Conservation (phyloP, 2,329 filamentous ascomycete genomes). For the Pseudocercospora eumusae region DNA sequence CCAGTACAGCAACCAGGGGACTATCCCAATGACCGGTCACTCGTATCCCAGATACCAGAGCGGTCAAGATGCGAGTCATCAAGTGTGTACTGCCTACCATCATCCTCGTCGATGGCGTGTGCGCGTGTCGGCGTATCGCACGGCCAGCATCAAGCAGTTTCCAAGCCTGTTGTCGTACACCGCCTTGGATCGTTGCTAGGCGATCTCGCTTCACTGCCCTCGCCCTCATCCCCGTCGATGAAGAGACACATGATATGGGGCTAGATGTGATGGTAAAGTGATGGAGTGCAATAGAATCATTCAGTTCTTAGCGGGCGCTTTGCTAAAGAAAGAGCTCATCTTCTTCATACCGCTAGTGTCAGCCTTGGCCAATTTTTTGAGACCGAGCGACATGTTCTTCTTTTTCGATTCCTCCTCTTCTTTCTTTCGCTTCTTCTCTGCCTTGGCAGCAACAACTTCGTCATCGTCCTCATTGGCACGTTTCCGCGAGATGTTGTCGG, state of each 20-base stretch:
- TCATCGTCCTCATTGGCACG: conserved; percentile 60
- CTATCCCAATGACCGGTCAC: background rate
- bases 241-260: background rate
- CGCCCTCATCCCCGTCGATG: background rate
- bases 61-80: background rate
- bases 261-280: background rate
- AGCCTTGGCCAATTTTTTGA: conserved; percentile 83
- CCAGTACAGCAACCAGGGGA: background rate
- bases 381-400: conserved; percentile 74
- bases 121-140: background rate
- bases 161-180: background rate
- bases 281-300: background rate
- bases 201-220: background rate
- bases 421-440: conserved; percentile 77
- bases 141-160: background rate
- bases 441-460: conserved; percentile 59
- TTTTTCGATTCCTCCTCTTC: conserved; percentile 88
- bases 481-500: conserved; percentile 69
- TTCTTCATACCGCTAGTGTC: conserved; percentile 95
- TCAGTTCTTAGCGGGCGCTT: conserved; percentile 43
- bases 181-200: background rate
- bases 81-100: background rate
- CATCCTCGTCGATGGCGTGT: background rate
- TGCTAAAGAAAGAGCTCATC: conserved; percentile 90
- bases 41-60: background rate